Evolutionary conservation across 1,284 basidiomycete species (phyloP).

Genomic region (Ceratobasidium sp.): DNA sequence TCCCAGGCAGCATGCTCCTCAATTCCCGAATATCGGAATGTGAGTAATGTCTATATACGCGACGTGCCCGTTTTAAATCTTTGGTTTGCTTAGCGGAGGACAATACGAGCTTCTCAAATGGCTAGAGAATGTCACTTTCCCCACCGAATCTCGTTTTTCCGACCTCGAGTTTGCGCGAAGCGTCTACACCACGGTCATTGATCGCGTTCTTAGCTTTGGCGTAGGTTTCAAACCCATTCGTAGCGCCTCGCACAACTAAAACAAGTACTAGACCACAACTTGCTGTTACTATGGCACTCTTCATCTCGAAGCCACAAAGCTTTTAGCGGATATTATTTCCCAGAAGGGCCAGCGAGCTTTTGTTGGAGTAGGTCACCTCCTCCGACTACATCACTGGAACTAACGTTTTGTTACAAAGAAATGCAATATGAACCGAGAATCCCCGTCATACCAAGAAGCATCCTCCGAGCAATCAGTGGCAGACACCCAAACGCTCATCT

Average conservation of each 20-base stretch:
- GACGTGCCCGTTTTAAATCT: neutral
- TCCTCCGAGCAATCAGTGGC: slow-evolving; percentile 64
- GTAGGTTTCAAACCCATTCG: slow-evolving; percentile 56
- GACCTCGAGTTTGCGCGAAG: slow-evolving; percentile 74
- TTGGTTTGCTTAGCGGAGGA: slow-evolving; percentile 61
- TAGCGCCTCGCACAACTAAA: too few relatives aligned
- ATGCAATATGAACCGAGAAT: slow-evolving; percentile 93
- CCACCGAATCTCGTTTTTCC: slow-evolving; percentile 82
- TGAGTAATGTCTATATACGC: slow-evolving; percentile 50
- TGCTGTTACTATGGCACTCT: slow-evolving; percentile 91
- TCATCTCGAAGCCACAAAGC: slow-evolving; percentile 81
- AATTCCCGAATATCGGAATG: slow-evolving; percentile 85
- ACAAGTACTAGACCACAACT: slow-evolving; percentile 91
- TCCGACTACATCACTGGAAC: slow-evolving; percentile 37
- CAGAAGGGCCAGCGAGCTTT: slow-evolving; percentile 83
- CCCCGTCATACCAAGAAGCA: slow-evolving; percentile 75
- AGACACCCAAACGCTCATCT: slow-evolving; percentile 71
- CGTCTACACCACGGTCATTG: slow-evolving; percentile 78
- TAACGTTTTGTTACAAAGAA: slow-evolving; percentile 60
- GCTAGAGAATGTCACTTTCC: slow-evolving; percentile 88
- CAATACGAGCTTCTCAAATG: slow-evolving; percentile 90
- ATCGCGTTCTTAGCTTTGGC: slow-evolving; percentile 76
- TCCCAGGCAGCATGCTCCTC: slow-evolving; percentile 79
- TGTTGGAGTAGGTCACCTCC: slow-evolving; percentile 68
- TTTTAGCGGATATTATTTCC: slow-evolving; percentile 79